phyloP scores from a whole-genome alignment of 192 early-diverging fungal genomes.

The Phycomyces blakesleeanus region DNA sequence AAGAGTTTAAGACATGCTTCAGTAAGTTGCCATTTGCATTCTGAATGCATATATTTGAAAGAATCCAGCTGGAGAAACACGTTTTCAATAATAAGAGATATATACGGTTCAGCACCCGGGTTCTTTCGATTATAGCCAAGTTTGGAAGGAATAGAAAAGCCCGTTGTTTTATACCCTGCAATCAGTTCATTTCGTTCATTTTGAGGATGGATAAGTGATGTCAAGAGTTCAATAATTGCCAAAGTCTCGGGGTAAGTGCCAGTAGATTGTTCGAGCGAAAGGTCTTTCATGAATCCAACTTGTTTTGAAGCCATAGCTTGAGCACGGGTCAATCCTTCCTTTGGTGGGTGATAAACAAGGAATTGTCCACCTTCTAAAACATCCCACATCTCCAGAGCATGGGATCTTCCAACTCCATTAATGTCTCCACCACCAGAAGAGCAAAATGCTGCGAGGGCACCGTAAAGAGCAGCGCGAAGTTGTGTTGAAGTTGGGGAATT shows the following conservation, averaged over 20 bases:
- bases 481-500: conserved; percentile 69
- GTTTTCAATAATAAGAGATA: conserved; percentile 77
- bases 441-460: conserved; percentile 83
- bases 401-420: conserved; percentile 45
- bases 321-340: conserved; percentile 25
- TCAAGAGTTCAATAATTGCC: conserved; percentile 77
- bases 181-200: conserved; percentile 9
- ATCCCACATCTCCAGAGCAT: conserved; percentile 74
- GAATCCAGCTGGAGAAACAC: conserved; percentile 75
- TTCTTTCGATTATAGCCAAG: conserved; percentile 65
- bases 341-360: conserved; percentile 41
- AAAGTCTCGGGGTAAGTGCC: conserved; percentile 80
- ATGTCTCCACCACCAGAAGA: conserved; percentile 43
- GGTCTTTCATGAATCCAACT: conserved; percentile 79
- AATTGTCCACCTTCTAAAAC: conserved; percentile 63
- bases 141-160: conserved; percentile 50
- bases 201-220: conserved; percentile 57
- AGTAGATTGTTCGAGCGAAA: conserved; percentile 64
- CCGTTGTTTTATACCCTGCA: conserved; percentile 38
- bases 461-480: conserved; percentile 79
- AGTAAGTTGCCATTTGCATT: conserved; percentile 77
- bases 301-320: conserved; percentile 43
- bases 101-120: conserved; percentile 75
- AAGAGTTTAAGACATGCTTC: conserved; percentile 70
- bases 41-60: conserved; percentile 62